Base-by-base conservation (phyloP, 148 eudicot genomes). In the Silene uniflora region DNA sequence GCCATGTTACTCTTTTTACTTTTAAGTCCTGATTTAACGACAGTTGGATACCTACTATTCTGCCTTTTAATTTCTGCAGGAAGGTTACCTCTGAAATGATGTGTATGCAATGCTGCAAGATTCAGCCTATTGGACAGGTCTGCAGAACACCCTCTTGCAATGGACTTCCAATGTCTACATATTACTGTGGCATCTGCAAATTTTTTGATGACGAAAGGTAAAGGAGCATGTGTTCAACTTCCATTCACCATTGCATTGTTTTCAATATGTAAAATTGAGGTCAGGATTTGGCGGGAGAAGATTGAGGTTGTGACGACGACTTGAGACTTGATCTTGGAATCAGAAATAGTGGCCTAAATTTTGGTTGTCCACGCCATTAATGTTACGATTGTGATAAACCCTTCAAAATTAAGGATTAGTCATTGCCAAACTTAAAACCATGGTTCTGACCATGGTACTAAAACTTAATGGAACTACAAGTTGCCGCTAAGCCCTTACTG, bases 191-290 rank as follows among this genome's bases (percentile, higher is more conserved):
- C 72, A 88, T 90, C 67, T 93, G 98, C 90, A 93, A 93, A 80
- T 91, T 93, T 80, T 93, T 93, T 73, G 98, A 93, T 75, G 97
- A 93, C 70, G 98, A 93, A 79, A 86, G 98, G 98, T 91, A 77
- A 79, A 22, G 56, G 4, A 58, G 47, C 72, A 60, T 52, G 12
- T 71, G 9, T 55, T 80, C 67, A 73, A 49, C 59, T 29, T 49
- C 18, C 10, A 29, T 64, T 7, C 46, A n/a, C 56, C 19, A 23
- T 18, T 24, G 17, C 56, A 5, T 23, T 69, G 19, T 49, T 47
- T 71, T 19, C 21, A 8, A 1, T 42, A 47, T 54, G 5, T 24
- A 71, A 16, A 6, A 16, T 71, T 35, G 27, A n/a, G 44, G 10
- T 7, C 14, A 7, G 60, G 13, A 54, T n/a, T 68, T 35, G 24